Evolutionary conservation across 345 rosid genomes (phyloP), one percentile per base, ranked within the genome.

Genomic region (Erucastrum elatum): DNA sequence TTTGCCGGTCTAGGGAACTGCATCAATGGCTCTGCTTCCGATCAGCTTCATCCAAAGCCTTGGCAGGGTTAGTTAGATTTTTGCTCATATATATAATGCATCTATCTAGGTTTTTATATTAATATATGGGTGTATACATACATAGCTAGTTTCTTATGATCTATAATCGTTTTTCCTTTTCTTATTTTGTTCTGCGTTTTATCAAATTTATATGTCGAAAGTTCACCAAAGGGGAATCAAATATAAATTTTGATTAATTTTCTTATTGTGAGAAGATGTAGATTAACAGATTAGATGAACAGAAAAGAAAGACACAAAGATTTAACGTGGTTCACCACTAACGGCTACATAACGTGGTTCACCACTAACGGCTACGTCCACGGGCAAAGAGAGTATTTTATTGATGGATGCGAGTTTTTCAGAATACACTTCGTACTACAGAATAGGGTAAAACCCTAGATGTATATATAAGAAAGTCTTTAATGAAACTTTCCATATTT

Each of bases 1-100:
- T 85, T 90, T 68, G 88, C 93, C 21, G 93, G 89, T 35, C 83
- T 90, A 33, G 90, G 87, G 5, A 86, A 83, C 26, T 87, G 88
- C 86, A 85, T 88, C 29, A 83, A 85, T 73, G 46, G 81, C 72
- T 61, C 88, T 66, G 64, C 66, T 82, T 76, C 82, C 44, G 78
- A 87, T 29, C 91, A 88, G 29, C 85, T 86, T 30, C 92, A 84
- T 72, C 78, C 82, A 26, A 86, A 84, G 76, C 84, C 89, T 71
- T 88, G 94, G 92, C 84, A 87, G 87, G 89, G 89, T 78, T 87
- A 88, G 87, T 44, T 69, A 78, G 53, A 51, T 34, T 73, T 37
- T 66, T 58, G 49, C 64, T 68, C 75, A 9, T 37, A 74, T 27
- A 61, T 37, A 79, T 27, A 61, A 34, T 44, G 16, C 60, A 59